Evolutionary conservation across 179 eudicot species (phyloP).

Genomic region (Silene noctiflora): DNA sequence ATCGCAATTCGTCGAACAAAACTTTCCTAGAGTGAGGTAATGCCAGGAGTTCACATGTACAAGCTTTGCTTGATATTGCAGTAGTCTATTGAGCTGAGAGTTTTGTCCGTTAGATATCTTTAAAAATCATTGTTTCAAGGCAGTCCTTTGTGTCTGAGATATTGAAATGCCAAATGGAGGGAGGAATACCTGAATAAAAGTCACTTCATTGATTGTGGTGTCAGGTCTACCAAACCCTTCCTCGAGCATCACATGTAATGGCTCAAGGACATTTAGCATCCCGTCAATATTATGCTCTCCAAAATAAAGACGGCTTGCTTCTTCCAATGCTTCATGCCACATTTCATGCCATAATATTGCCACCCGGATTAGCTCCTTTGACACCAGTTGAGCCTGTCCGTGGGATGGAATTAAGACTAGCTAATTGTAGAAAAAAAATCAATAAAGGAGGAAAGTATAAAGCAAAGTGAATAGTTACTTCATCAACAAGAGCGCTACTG

Average conservation of each 20-base stretch:
- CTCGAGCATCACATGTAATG: slow-evolving; percentile 88
- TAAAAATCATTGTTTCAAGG: background rate
- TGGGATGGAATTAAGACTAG: background rate
- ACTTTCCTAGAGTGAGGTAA: slow-evolving; percentile 3
- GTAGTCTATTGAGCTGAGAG: background rate
- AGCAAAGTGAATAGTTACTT: slow-evolving; percentile 43
- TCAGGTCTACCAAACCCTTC: slow-evolving; percentile 67
- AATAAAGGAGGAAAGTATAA: background rate
- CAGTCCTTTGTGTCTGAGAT: background rate
- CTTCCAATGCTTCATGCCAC: slow-evolving; percentile 99
- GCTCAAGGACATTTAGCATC: slow-evolving; percentile 93
- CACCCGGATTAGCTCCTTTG: slow-evolving; percentile 89
- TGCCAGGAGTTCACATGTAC: slow-evolving; percentile 10
- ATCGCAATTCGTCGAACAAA: background rate
- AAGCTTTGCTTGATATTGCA: background rate
- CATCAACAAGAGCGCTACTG: slow-evolving; percentile 87
- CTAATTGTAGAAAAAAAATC: background rate
- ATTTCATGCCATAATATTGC: slow-evolving; percentile 98
- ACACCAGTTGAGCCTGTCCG: slow-evolving; percentile 92
- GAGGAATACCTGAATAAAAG: slow-evolving; percentile 69
- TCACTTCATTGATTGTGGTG: slow-evolving; percentile 76
- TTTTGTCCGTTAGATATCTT: background rate
- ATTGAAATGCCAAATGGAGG: slow-evolving; percentile 6
- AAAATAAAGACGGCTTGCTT: slow-evolving; percentile 94
- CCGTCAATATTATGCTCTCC: slow-evolving; percentile 94